phyloP scores from a whole-genome alignment of 345 rosid genomes.

The Syzygium grande region DNA sequence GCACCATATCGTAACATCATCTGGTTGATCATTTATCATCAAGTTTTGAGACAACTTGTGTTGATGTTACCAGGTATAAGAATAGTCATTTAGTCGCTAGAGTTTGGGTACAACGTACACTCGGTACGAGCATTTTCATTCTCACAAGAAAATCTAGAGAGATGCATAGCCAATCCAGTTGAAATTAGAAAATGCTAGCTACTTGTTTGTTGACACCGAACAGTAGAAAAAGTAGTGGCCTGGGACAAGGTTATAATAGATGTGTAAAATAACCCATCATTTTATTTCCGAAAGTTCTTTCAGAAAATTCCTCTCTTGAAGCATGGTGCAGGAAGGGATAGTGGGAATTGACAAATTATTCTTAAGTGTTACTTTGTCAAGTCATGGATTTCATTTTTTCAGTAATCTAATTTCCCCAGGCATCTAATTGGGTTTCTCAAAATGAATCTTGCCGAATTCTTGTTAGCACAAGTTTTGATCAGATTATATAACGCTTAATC shows the following conservation, averaged over 20 bases:
- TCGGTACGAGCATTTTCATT: neutral
- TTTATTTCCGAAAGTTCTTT: neutral
- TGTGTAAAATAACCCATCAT: neutral
- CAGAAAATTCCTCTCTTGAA: neutral
- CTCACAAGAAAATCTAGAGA: neutral
- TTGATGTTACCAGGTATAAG: neutral
- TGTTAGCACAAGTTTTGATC: neutral
- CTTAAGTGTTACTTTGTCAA: neutral
- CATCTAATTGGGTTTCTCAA: neutral
- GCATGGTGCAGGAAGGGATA: neutral
- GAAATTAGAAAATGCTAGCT: neutral
- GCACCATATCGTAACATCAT: neutral
- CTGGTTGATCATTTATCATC: neutral
- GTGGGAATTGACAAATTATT: neutral
- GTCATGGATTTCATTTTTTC: too few species aligned
- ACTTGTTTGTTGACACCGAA: neutral
- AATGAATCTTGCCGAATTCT: neutral
- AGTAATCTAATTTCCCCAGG: neutral
- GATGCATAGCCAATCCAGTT: neutral
- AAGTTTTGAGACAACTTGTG: neutral
- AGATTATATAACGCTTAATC: neutral
- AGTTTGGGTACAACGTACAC: neutral
- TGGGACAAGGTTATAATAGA: neutral
- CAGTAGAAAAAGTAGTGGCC: neutral
- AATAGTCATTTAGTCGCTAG: neutral